Evolutionary conservation across 345 rosid species (phyloP), one percentile per base, ranked within the genome.

Genomic region (rapeseed (Brassica napus)): DNA sequence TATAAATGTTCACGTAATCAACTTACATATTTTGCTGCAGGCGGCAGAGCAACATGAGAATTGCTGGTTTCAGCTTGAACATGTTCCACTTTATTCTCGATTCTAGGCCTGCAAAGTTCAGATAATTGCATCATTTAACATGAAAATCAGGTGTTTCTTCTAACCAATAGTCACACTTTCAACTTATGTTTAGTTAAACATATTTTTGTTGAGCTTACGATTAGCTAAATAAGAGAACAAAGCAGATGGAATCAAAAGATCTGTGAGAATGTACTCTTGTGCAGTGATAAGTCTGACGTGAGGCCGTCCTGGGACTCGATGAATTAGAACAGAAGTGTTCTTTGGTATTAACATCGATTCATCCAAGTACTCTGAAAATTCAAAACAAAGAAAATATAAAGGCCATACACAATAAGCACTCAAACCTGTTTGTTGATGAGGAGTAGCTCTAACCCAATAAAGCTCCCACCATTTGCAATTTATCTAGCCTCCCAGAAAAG

Each of bases 21-120:
- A 80, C 97, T 86, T 87, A 95, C 99, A 82, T 87, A 83, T 82
- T 86, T 86, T 54, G 81, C 79, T 14, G 86, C 79, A 79, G 92
- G 86, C 60, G 89, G 76, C 49, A 85, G 90, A 6, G 83, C 84
- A 77, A 81, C 88, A 61, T 82, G 76, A 68, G 83, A 66, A 76
- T 83, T 82, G 82, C 77, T 80, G 83, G 78, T 85, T 74, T 87
- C 18, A 16, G 18, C 18, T 16, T 16, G 18, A 16, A 16, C 18
- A 16, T 16, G 18, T 62, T 89, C 93, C 73, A 82, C 77, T 80
- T 83, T 84, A 79, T 30, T 63, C 74, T 87, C 93, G 42, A 76
- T 83, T 84, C 78, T 90, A 82, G 86, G 87, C 94, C 98, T 93
- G 87, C 82, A 83, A 81, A 44, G 82, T 71, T 30, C 35, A 80